Percentiles rank a stretch among this genome's conserved stretches.
phyloP scores from a whole-genome alignment of 208 protist species.

The Ichthyophonus hoferi region DNA sequence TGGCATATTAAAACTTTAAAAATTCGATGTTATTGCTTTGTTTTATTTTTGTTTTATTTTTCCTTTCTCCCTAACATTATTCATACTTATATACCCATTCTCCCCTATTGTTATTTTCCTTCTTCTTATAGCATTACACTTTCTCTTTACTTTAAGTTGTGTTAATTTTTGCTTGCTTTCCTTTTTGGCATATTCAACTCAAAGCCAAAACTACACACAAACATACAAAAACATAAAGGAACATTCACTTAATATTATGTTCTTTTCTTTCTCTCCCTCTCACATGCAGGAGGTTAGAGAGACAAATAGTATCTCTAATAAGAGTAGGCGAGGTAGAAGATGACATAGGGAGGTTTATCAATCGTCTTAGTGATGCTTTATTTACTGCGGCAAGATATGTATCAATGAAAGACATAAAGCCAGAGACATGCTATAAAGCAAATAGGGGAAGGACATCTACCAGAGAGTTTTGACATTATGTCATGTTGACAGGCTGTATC shows the following conservation, averaged over 20 bases:
- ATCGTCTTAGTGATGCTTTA: neutral
- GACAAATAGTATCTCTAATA: neutral
- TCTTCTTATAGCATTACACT: neutral
- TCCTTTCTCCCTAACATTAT: no score
- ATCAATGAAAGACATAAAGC: neutral
- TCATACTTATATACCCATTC: no score
- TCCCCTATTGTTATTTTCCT: neutral
- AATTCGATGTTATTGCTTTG: no score
- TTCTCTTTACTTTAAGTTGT: neutral
- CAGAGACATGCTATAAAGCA: neutral
- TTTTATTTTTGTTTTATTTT: no score
- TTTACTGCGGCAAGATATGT: neutral
- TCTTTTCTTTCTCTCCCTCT: no score
- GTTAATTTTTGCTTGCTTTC: neutral
- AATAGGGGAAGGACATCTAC: neutral
- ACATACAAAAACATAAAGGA: neutral
- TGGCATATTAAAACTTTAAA: no score
- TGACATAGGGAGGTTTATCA: neutral
- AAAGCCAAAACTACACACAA: neutral
- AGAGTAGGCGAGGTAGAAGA: neutral
- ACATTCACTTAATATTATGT: no score
- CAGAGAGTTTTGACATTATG: no score
- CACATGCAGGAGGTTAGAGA: slow-evolving; percentile 16
- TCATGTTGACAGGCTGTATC: no score
- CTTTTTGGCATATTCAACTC: neutral